phyloP scores from a whole-genome alignment of 257 asterid genomes.

The Forsythia viridissima region DNA sequence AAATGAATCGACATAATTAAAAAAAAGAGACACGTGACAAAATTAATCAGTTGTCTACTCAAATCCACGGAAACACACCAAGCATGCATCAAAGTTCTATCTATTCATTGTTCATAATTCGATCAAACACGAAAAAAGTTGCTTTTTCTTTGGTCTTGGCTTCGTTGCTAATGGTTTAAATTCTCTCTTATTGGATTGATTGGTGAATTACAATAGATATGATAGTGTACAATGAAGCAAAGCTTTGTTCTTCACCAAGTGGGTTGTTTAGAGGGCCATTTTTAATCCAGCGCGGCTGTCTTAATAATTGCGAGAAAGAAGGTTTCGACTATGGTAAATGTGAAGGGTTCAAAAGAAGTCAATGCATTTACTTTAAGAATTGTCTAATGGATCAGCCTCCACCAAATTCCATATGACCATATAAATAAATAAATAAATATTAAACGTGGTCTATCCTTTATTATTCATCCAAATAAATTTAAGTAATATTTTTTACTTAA shows the following conservation, averaged over 20 bases:
- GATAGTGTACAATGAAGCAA: constrained; percentile 5
- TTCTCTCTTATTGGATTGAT: neutral
- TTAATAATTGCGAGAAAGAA: neutral
- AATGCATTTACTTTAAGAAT: constrained; percentile 32
- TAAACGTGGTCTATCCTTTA: neutral
- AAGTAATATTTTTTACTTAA: too few relatives aligned
- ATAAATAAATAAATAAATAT: too few relatives aligned
- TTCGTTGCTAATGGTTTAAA: neutral
- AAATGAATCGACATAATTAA: too few relatives aligned
- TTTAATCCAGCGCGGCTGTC: too few relatives aligned
- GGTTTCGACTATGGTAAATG: constrained; percentile 2
- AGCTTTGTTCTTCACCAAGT: constrained; percentile 21
- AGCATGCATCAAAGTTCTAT: too few relatives aligned
- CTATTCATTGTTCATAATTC: neutral
- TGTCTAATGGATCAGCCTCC: constrained; percentile 12
- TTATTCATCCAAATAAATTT: neutral
- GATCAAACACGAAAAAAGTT: too few relatives aligned
- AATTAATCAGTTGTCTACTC: too few relatives aligned
- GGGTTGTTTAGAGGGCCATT: constrained; percentile 17
- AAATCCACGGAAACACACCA: too few relatives aligned
- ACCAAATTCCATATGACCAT: neutral
- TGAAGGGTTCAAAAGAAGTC: too few relatives aligned
- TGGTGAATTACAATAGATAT: constrained; percentile 11
- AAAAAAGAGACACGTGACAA: too few relatives aligned
- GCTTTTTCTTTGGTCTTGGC: neutral